A percentile compares a stretch with the other conserved stretches of the same genome.
phyloP scores from a whole-genome alignment of 257 asterid species.

The Solanum ossicruentum region DNA sequence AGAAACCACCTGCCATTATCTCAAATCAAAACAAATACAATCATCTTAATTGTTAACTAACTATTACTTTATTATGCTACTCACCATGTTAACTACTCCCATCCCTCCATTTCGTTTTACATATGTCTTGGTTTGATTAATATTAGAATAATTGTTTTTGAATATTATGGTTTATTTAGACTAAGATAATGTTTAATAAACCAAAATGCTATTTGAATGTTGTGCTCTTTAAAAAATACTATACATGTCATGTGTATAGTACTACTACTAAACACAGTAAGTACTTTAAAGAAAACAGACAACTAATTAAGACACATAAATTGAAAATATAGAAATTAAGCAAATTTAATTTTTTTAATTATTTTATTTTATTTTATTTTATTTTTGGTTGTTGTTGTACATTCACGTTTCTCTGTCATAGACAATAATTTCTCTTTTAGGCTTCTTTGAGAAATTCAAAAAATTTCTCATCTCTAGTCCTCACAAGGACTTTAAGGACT shows the following conservation, averaged over 20 bases:
- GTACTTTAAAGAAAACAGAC: no score
- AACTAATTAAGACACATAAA: no score
- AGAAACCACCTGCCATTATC: slow-evolving; percentile 54
- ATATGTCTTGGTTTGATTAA: neutral
- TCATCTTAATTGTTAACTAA: neutral
- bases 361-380: no score
- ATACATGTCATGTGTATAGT: no score
- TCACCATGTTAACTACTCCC: neutral
- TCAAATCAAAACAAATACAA: neutral
- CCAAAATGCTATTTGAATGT: neutral
- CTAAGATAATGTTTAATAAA: neutral
- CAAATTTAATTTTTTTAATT: no score
- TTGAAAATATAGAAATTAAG: no score
- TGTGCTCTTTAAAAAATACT: neutral
- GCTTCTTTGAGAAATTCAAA: neutral
- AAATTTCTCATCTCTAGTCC: neutral
- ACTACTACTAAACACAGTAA: no score
- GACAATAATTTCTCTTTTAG: neutral
- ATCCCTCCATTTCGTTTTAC: neutral
- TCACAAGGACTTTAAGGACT: neutral
- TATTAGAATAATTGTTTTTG: neutral
- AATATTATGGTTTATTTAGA: neutral
- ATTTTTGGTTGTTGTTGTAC: no score
- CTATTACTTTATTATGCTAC: neutral
- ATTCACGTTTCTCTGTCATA: neutral